Conservation (phyloP, 2,329 filamentous ascomycete species). For the Ramularia endophylla region DNA sequence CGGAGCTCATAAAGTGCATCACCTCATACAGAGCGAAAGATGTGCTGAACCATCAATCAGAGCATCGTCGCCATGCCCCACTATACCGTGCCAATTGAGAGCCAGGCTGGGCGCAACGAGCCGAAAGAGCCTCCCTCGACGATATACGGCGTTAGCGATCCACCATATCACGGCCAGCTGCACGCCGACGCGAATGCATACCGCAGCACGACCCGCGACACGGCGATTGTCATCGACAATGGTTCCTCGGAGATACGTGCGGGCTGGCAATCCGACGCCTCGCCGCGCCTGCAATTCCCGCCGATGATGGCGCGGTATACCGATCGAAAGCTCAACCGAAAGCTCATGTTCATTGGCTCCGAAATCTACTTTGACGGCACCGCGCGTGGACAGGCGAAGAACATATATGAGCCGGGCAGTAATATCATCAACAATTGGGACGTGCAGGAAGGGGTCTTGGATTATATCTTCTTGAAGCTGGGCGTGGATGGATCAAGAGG, state of each 20-base stretch:
- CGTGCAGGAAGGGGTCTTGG: slow-evolving; percentile 87
- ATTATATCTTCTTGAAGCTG: slow-evolving; percentile 92
- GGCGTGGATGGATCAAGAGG: slow-evolving; percentile 73
- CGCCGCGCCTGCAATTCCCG: slow-evolving; percentile 73
- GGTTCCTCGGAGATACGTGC: slow-evolving; percentile 85
- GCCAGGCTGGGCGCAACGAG: slow-evolving; percentile 32
- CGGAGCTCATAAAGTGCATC: too few species aligned
- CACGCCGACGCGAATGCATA: slow-evolving; percentile 62
- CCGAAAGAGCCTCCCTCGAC: slow-evolving; percentile 49
- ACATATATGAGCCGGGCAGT: slow-evolving; percentile 83
- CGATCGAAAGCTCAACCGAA: slow-evolving; percentile 87
- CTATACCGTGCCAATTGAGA: slow-evolving; percentile 28
- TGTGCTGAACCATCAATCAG: too few species aligned
- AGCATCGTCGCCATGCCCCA: slow-evolving; percentile 29
- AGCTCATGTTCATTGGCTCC: slow-evolving; percentile 83
- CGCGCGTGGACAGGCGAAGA: slow-evolving; percentile 80
- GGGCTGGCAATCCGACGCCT: slow-evolving; percentile 88
- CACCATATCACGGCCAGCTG: slow-evolving; percentile 55
- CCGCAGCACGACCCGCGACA: slow-evolving; percentile 54
- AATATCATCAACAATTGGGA: slow-evolving; percentile 97
- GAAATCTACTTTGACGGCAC: slow-evolving; percentile 96
- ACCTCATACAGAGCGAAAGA: too few species aligned
- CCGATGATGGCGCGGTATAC: slow-evolving; percentile 94
- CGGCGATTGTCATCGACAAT: slow-evolving; percentile 96
- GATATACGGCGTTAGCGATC: slow-evolving; percentile 51